These are phyloP conservation scores for Schizopora paradoxa DNA, from an alignment of 1,284 basidiomycete species.

Conservation along the genomic window DNA sequence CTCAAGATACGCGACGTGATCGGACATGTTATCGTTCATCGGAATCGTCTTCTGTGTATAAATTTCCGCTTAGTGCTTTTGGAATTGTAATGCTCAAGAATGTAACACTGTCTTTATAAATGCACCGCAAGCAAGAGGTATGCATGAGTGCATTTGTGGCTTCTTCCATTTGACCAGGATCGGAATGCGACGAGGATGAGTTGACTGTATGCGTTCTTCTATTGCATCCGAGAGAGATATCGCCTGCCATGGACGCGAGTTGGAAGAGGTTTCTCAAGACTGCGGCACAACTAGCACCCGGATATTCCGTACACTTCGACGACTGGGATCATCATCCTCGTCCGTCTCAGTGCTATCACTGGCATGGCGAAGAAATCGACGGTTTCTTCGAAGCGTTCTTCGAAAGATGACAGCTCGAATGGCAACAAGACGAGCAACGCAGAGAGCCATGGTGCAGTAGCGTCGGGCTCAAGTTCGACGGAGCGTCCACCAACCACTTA, in stretches of 20 bases:
- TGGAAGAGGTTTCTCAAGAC: background rate
- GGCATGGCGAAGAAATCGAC: no score
- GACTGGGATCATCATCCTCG: background rate
- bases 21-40: conserved; percentile 4
- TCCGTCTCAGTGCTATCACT: background rate
- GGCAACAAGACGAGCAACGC: no score
- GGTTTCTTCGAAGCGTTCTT: no score
- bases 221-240: background rate
- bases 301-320: background rate
- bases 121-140: background rate
- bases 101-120: background rate
- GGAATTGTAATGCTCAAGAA: background rate
- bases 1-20: conserved; percentile 55
- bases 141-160: background rate
- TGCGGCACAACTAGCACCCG: background rate
- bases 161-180: background rate
- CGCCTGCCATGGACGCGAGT: background rate
- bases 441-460: no score
- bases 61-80: background rate
- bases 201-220: background rate
- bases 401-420: no score
- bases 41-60: background rate
- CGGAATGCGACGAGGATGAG: background rate
- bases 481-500: no score
- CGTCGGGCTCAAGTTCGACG: no score